Conservation (phyloP, 495 filamentous ascomycete genomes). For the Xylaria curta region DNA sequence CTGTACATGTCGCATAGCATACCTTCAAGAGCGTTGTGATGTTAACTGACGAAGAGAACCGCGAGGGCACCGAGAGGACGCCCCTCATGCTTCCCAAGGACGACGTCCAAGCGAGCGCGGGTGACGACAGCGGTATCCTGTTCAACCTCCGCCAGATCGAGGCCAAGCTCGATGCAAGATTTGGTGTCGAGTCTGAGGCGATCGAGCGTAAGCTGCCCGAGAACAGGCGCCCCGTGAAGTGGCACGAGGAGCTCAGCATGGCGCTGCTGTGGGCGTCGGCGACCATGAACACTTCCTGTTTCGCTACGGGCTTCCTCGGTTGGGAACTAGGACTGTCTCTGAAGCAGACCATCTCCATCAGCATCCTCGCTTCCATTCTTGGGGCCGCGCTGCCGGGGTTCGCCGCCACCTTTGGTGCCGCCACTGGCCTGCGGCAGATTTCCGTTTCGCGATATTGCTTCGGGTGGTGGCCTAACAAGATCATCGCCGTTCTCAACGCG, state of each 20-base stretch:
- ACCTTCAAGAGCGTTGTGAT: not conserved
- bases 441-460: constrained; percentile 61
- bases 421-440: constrained; percentile 61
- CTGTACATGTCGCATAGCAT: not conserved
- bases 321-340: constrained; percentile 56
- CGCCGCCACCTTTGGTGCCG: constrained; percentile 58
- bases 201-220: constrained; percentile 59
- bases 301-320: constrained; percentile 58
- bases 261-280: constrained; percentile 52
- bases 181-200: constrained; percentile 61
- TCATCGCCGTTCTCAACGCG: constrained; percentile 58
- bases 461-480: constrained; percentile 60
- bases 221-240: constrained; percentile 47
- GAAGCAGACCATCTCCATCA: constrained; percentile 58
- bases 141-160: constrained; percentile 53
- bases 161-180: constrained; percentile 55
- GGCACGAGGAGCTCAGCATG: constrained; percentile 30
- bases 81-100: not conserved
- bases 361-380: constrained; percentile 54
- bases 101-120: not conserved
- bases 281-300: constrained; percentile 63
- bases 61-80: not conserved
- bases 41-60: not conserved
- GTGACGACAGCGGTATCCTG: constrained; percentile 32
- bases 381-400: constrained; percentile 56